These are phyloP conservation scores for Silene uniflora DNA, from an alignment of 148 eudicot species.

Conservation along the genomic window DNA sequence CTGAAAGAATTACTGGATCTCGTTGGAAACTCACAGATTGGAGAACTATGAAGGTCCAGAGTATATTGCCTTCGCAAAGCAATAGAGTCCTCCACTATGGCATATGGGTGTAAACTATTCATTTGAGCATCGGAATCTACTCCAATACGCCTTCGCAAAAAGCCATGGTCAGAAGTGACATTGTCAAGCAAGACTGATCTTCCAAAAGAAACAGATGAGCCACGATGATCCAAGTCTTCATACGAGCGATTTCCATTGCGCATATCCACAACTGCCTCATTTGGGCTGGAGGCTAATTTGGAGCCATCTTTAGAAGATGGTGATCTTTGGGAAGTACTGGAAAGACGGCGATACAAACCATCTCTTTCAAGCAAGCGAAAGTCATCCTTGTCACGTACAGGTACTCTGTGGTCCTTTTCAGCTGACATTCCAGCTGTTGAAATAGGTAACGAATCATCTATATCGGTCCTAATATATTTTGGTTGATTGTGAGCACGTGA, in stretches of 20 bases:
- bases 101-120: constrained; percentile 23
- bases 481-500: constrained; percentile 24
- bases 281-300: constrained; percentile 21
- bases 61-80: constrained; percentile 30
- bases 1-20: constrained; percentile 22
- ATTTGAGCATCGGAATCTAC: constrained; percentile 21
- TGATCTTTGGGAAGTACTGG: constrained; percentile 26
- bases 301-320: constrained; percentile 29
- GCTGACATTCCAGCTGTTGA: constrained; percentile 20
- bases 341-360: constrained; percentile 21
- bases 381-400: constrained; percentile 23
- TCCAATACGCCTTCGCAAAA: constrained; percentile 25
- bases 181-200: constrained; percentile 21
- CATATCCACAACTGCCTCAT: constrained; percentile 32
- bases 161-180: constrained; percentile 18
- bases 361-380: constrained; percentile 24
- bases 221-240: constrained; percentile 21
- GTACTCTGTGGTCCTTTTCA: constrained; percentile 28
- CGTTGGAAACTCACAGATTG: constrained; percentile 18
- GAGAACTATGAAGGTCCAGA: constrained; percentile 27
- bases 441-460: constrained; percentile 24
- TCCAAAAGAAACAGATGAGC: constrained; percentile 23
- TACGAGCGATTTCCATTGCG: constrained; percentile 27
- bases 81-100: constrained; percentile 37
- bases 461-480: constrained; percentile 17